Evolutionary conservation across 306 rosid genomes (phyloP).

Genomic region (Datisca glomerata): DNA sequence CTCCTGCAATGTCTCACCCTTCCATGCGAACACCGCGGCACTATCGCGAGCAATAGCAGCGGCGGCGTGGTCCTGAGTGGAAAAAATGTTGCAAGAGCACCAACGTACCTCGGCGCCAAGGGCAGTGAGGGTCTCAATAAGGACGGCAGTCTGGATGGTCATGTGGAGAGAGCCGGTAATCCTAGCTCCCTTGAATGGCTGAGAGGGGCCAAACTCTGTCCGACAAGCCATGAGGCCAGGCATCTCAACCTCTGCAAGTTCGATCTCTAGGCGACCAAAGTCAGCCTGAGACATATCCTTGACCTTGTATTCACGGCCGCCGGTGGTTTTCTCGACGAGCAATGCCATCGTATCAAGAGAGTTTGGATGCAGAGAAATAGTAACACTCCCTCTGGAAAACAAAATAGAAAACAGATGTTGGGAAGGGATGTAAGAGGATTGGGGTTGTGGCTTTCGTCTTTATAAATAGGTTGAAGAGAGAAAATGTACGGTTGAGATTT

Average conservation of each 20-base stretch:
- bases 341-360: constrained; percentile 36
- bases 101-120: constrained; percentile 72
- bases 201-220: constrained; percentile 40
- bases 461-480: constrained; percentile 21
- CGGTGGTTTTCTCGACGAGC: constrained; percentile 38
- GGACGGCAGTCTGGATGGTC: constrained; percentile 71
- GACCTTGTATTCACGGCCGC: constrained; percentile 66
- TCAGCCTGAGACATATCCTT: constrained; percentile 64
- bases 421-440: constrained; percentile 2
- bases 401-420: neutral
- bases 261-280: constrained; percentile 52
- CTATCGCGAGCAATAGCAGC: constrained; percentile 62
- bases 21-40: constrained; percentile 67
- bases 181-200: constrained; percentile 57
- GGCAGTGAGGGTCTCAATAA: constrained; percentile 59
- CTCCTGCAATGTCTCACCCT: constrained; percentile 69
- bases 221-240: constrained; percentile 63
- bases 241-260: constrained; percentile 69
- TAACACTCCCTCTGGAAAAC: neutral
- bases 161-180: constrained; percentile 79
- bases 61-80: constrained; percentile 79
- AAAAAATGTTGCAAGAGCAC: constrained; percentile 84
- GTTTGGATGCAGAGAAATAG: neutral
- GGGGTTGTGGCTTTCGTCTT: neutral
- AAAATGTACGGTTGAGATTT: constrained; percentile 28